Evolutionary conservation across 768 basidiomycete species (phyloP), one percentile per base, ranked within the genome.

Genomic region (Mycena galericulata): DNA sequence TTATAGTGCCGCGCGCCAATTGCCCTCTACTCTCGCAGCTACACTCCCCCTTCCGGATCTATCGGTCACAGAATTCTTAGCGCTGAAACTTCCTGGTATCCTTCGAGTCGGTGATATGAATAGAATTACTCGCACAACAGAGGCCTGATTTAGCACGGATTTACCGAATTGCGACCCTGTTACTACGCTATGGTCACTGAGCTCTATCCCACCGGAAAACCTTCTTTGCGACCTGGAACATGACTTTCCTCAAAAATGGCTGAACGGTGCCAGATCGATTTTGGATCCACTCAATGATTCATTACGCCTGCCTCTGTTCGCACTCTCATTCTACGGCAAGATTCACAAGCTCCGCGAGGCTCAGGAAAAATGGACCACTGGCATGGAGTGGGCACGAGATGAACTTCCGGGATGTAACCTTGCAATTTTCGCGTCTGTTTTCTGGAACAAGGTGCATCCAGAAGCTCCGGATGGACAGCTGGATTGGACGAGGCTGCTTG

Each of bases 221-320:
- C n/a, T n/a, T n/a, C n/a, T n/a, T n/a, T n/a, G n/a, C n/a, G n/a
- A n/a, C n/a, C n/a, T n/a, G n/a, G n/a, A n/a, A n/a, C n/a, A n/a
- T n/a, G n/a, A n/a, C n/a, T n/a, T n/a, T 4, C 53, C 62, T n/a
- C 62, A 63, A 55, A 36, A 45, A 26, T 63, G 62, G 62, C 51
- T 63, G 5, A 63, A 63, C 30, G 62, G 62, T 18, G 62, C 53
- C 10, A 18, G 27, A 5, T 63, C 62, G 7, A 36, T 53, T 32
- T 10, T 53, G 18, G 27, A 62, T 30, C 61, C 61, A 4, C 12
- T 40, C 20, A 18, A 62, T 30, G 9, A 11, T 6, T 29, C 24
- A 4, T 20, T 29, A 5, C 61, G 61, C 17, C 50, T 53, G 1
- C 50, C 61, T 27, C 40, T 62, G 4, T 62, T 17, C 18, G 34